A percentile compares a stretch with the other conserved stretches of the same genome.
Conservation (phyloP, 768 basidiomycete species). For the Rubroboletus satanas region DNA sequence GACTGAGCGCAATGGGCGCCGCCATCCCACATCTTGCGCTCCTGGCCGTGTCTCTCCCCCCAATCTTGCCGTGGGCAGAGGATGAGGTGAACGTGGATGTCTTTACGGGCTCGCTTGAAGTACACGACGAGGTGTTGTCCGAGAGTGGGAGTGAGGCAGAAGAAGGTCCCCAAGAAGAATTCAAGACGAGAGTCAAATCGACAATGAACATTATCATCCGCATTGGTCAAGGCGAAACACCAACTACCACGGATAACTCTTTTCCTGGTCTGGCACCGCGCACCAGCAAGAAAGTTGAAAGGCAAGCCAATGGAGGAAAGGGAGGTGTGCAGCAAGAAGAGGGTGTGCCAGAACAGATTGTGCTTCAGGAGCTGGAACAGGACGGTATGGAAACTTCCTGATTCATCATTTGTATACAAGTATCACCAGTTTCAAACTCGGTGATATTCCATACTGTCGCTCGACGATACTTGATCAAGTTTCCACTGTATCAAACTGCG, state of each 20-base stretch:
- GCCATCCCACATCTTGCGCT: constrained; percentile 80
- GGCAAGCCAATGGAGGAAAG: constrained; percentile 7
- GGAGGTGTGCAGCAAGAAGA: constrained; percentile 2
- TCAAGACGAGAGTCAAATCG: constrained; percentile 66
- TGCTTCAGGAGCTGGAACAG: constrained; percentile 44
- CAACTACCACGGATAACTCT: constrained; percentile 18
- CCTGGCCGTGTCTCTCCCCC: constrained; percentile 65
- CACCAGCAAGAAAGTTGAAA: constrained; percentile 8
- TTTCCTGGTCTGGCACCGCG: not conserved
- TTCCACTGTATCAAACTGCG: not conserved
- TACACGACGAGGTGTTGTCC: constrained; percentile 69
- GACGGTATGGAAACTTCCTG: constrained; percentile 35
- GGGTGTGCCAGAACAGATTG: constrained; percentile 23
- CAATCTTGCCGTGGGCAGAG: constrained; percentile 61
- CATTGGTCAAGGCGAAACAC: constrained; percentile 56
- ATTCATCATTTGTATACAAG: not conserved
- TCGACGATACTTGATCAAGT: not conserved
- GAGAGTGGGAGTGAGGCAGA: constrained; percentile 48
- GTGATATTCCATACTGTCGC: not conserved
- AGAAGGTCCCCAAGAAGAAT: constrained; percentile 51
- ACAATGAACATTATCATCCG: constrained; percentile 57
- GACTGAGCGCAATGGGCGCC: constrained; percentile 82
- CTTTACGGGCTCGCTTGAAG: constrained; percentile 65
- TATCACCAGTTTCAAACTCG: not conserved
- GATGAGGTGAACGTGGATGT: constrained; percentile 62